phyloP scores from a whole-genome alignment of 139 green algal species.

The Chlamydomonas applanata region DNA sequence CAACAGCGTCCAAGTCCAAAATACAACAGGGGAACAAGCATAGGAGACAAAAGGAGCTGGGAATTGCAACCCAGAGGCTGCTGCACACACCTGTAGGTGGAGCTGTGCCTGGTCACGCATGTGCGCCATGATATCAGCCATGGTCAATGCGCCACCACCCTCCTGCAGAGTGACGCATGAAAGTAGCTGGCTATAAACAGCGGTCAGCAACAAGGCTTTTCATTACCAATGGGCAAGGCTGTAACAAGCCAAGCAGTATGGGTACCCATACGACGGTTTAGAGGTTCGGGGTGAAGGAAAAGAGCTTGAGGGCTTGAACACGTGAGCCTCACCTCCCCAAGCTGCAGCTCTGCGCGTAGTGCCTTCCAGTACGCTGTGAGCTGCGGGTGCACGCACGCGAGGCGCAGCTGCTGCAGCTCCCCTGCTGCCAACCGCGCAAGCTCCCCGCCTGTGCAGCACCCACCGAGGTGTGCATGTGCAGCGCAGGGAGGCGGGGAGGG shows the following conservation, averaged over 20 bases:
- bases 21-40: not conserved
- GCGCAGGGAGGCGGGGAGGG: no score
- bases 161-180: not conserved
- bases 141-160: slow-evolving; percentile 21
- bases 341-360: slow-evolving; percentile 44
- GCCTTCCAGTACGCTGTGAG: slow-evolving; percentile 59
- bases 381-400: slow-evolving; percentile 75
- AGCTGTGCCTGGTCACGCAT: slow-evolving; percentile 56
- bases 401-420: slow-evolving; percentile 62
- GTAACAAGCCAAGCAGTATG: no score
- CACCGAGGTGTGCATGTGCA: no score
- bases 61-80: no score
- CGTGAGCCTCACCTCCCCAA: slow-evolving; percentile 17
- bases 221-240: no score
- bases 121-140: slow-evolving; percentile 60
- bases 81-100: slow-evolving; percentile 32
- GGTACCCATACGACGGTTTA: no score
- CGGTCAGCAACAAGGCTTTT: no score
- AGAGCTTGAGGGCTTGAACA: no score
- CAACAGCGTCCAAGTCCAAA: no score
- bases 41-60: no score
- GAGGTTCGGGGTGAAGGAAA: no score
- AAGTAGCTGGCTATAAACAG: no score
- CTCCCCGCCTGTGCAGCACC: not conserved
- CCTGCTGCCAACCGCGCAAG: slow-evolving; percentile 25